Base-by-base conservation (phyloP, 2,329 filamentous ascomycete genomes). In the Colletotrichum melonis region DNA sequence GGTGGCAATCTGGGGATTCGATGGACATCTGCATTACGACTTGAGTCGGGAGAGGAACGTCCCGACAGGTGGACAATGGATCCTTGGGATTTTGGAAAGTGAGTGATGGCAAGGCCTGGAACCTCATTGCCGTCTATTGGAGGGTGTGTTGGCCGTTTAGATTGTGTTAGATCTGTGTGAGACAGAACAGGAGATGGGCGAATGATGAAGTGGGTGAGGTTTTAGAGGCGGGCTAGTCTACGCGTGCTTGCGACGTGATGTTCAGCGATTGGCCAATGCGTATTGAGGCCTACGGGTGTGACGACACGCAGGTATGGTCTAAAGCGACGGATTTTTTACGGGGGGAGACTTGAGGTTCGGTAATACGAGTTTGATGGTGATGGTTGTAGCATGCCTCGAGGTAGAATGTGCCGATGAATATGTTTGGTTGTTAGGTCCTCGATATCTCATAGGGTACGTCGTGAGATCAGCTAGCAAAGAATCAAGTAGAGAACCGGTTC, bases 181-280 rank as follows among this genome's bases (percentile, higher is more conserved):
- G 63, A 49, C 54, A 12, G 2, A 24, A 26, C n/a, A 32, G 32
- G 22, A 26, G 49, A 5, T 32, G n/a, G 49, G 19, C 24, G 26
- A 49, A 58, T 49, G 58, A 54, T 46, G 38, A 55, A 59, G 54
- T 26, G 42, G n/a, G n/a, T 26, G 66, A 55, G 54, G 49, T n/a
- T 42, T 35, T 66, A 24, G 28, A 32, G 22, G 12, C 28, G 24
- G 28, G 28, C 67, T 70, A 73, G 55, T 46, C 6, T 35, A 12
- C 42, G 32, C 57, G 28, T n/a, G 35, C 55, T 52, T 57, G 32
- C 28, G 59, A 65, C 56, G 56, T 73, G 62, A 66, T 52, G 49
- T 32, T 7, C n/a, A 46, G 46, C 32, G 67, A 70, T 73, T 70
- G 67, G 70, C 42, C 56, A 66, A 62, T 70, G 55, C 60, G 32